A percentile compares a stretch with the other conserved stretches of the same genome.
Evolutionary conservation across 129 eudicot species (phyloP).

Genomic region (Flaveria bidentis): DNA sequence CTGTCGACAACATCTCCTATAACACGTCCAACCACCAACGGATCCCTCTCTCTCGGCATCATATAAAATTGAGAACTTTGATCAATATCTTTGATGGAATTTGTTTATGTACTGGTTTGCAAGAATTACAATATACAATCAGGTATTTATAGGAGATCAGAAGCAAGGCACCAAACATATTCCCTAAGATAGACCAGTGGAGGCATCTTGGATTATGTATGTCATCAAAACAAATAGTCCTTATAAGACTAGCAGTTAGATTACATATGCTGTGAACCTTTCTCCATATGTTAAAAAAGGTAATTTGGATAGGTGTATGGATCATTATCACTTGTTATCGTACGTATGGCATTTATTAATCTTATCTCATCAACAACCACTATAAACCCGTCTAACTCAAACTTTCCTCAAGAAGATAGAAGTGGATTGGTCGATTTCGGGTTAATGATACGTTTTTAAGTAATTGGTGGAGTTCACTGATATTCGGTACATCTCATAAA

Average conservation of each 20-base stretch:
- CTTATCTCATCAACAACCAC: background rate
- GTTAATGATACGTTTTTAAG: background rate
- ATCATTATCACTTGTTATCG: conserved; percentile 12
- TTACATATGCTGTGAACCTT: background rate
- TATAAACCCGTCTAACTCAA: background rate
- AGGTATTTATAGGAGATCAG: conserved; percentile 35
- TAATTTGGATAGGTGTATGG: conserved; percentile 7
- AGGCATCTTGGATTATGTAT: conserved; percentile 22
- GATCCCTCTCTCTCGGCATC: conserved; percentile 60
- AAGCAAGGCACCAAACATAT: conserved; percentile 29
- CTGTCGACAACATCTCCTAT: conserved; percentile 62
- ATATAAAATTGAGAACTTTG: background rate
- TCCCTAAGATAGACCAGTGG: conserved; percentile 31
- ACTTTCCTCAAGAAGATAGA: background rate
- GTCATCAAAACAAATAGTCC: conserved; percentile 16
- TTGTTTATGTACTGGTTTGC: conserved; percentile 20
- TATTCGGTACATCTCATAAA: too few species aligned
- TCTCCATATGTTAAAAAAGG: conserved; percentile 3
- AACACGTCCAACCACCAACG: conserved; percentile 61
- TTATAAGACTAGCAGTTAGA: background rate
- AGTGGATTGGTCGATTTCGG: background rate
- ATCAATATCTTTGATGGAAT: background rate
- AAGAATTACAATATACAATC: conserved; percentile 1
- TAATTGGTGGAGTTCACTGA: too few species aligned
- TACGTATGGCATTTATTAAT: conserved; percentile 3